Base-by-base conservation (phyloP, 2,329 filamentous ascomycete genomes). In the Fusarium anthophilum region DNA sequence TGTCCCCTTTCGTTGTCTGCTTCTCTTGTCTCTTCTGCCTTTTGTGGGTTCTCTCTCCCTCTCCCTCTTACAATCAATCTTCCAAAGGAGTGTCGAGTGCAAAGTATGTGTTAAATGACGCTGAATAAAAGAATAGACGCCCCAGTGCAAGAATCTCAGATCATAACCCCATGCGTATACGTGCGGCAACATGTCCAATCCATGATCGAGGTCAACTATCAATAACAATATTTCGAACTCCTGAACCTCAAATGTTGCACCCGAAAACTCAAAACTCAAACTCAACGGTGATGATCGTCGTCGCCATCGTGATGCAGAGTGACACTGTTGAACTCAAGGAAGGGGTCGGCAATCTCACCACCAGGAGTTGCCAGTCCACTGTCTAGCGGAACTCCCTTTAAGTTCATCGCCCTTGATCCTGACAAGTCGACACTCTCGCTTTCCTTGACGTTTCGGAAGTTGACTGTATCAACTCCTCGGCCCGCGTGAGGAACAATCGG, bases 281-380 rank as follows among this genome's bases (percentile, higher is more conserved):
- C 48, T 76, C 53, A 67, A 11, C 54, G 68, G 24, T 69, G 73
- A 12, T 69, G 69, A 64, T 91, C 86, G 56, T 95, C 93, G 76
- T 98, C 96, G 22, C 95, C 96, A 64, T 98, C 96, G 80, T 99
- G 96, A 82, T 98, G 96, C 70, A 99, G 87, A 57, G 96, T 99
- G 47, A 99, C 95, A 81, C 94, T 97, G 87, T 98, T 99, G 84
- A 99, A 99, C 82, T 98, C 96, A 83, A 98, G 94, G 81, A 99
- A 99, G 4, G 96, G 96, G 87, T 99, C 96, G 8, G 90, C 87
- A 43, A 92, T 81, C 80, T 98, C 96, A 43, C 88, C 93, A 50
- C 93, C 94, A 3, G 96, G 96, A 6, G 96, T 98, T 5, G 93
- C 90, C 60, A 97, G 86, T 3, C 94, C 94, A 48, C 93, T 96